Evolutionary conservation across 2,329 filamentous ascomycete species (phyloP).

Genomic region (Aspergillus tanneri): DNA sequence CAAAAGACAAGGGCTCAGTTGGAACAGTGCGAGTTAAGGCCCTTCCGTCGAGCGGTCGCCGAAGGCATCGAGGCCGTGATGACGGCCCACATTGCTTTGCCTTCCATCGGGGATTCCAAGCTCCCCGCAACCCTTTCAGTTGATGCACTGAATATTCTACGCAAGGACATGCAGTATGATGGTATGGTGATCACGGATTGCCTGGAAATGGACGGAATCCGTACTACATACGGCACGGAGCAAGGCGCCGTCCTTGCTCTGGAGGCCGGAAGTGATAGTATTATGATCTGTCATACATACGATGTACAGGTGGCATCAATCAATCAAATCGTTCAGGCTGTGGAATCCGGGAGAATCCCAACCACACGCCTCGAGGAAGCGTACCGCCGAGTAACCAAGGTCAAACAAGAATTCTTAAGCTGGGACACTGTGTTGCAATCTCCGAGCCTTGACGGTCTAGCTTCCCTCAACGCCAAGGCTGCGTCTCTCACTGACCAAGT

Average conservation of each 20-base stretch:
- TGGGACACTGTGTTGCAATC: slow-evolving; percentile 32
- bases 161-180: slow-evolving; percentile 45
- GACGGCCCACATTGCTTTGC: slow-evolving; percentile 47
- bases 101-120: slow-evolving; percentile 33
- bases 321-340: slow-evolving; percentile 38
- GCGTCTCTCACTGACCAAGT: slow-evolving; percentile 32
- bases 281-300: slow-evolving; percentile 49
- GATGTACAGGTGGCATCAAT: slow-evolving; percentile 43
- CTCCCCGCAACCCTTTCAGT: slow-evolving; percentile 44
- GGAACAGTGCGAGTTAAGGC: slow-evolving; percentile 44
- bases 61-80: slow-evolving; percentile 47
- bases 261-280: slow-evolving; percentile 45
- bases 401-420: slow-evolving; percentile 40
- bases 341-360: slow-evolving; percentile 36
- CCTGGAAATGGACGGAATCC: slow-evolving; percentile 48
- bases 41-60: slow-evolving; percentile 44
- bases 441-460: slow-evolving; percentile 19
- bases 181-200: slow-evolving; percentile 49
- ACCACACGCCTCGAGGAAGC: slow-evolving; percentile 35
- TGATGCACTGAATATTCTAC: slow-evolving; percentile 39
- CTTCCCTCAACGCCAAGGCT: slow-evolving; percentile 27
- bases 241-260: slow-evolving; percentile 43
- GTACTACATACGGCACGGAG: slow-evolving; percentile 43
- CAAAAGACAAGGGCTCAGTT: slow-evolving; percentile 38
- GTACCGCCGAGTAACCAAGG: slow-evolving; percentile 31